phyloP scores from a whole-genome alignment of 768 basidiomycete genomes.

The Suillus weaverae region DNA sequence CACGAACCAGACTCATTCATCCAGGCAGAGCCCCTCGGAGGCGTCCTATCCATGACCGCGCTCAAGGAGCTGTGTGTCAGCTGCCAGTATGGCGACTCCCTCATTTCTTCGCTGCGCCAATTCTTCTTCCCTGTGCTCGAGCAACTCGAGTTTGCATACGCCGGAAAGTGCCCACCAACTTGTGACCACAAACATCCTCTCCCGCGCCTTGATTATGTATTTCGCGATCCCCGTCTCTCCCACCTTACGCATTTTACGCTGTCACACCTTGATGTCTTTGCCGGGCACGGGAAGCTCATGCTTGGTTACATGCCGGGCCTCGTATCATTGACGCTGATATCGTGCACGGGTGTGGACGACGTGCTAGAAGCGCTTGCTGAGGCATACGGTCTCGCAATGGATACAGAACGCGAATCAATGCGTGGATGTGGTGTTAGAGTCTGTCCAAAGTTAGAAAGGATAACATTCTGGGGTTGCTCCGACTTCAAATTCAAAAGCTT shows the following conservation, averaged over 20 bases:
- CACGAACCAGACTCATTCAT: constrained; percentile 31
- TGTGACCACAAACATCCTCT: constrained; percentile 28
- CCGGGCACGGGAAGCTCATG: constrained; percentile 41
- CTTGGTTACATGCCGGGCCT: constrained; percentile 55
- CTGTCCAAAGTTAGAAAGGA: constrained; percentile 51
- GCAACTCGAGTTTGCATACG: constrained; percentile 44
- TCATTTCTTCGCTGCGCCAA: constrained; percentile 40
- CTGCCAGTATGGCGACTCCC: constrained; percentile 40
- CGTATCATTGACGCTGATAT: constrained; percentile 46
- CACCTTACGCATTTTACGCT: constrained; percentile 52
- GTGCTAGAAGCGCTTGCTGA: constrained; percentile 45
- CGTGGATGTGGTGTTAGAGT: constrained; percentile 42
- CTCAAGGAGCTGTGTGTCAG: constrained; percentile 47
- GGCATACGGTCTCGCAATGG: constrained; percentile 26
- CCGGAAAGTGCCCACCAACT: constrained; percentile 25
- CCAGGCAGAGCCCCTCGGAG: constrained; percentile 27
- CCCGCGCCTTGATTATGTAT: constrained; percentile 51
- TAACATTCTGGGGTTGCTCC: constrained; percentile 51
- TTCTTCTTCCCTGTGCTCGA: constrained; percentile 46
- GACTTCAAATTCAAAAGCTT: constrained; percentile 42
- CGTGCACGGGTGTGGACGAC: constrained; percentile 42
- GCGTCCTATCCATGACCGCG: constrained; percentile 24
- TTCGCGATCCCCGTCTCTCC: constrained; percentile 56
- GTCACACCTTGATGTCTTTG: constrained; percentile 44
- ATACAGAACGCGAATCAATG: constrained; percentile 1